These are phyloP conservation scores for Podila minutissima DNA, from an alignment of 192 early-diverging fungal species.

Conservation along the genomic window DNA sequence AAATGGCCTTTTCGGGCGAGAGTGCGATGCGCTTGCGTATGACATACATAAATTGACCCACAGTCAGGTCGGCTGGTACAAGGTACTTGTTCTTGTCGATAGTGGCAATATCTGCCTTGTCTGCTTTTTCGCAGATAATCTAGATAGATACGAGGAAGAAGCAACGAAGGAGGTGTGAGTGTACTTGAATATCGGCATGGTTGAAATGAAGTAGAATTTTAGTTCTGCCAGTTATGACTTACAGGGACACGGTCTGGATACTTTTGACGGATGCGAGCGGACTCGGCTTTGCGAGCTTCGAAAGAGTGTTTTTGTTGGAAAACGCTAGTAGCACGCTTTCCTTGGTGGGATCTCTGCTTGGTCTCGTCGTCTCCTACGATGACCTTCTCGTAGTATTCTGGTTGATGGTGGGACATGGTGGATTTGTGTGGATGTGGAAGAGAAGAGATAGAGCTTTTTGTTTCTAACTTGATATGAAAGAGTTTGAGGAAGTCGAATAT, in stretches of 20 bases:
- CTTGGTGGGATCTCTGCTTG: neutral
- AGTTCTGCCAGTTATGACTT: slow-evolving; percentile 8
- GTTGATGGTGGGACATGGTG: neutral
- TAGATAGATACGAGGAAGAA: slow-evolving; percentile 7
- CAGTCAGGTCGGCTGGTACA: slow-evolving; percentile 95
- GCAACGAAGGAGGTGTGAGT: slow-evolving; percentile 2
- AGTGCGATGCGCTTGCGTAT: slow-evolving; percentile 97
- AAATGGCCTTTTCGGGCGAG: slow-evolving; percentile 97
- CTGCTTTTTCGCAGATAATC: slow-evolving; percentile 94
- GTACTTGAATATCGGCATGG: neutral
- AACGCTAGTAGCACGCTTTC: slow-evolving; percentile 44
- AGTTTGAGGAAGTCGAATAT: no score
- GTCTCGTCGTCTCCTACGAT: neutral
- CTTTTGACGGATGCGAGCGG: slow-evolving; percentile 95
- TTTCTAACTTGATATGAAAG: no score
- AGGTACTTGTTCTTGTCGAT: slow-evolving; percentile 99
- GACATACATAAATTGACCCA: slow-evolving; percentile 98
- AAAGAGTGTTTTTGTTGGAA: slow-evolving; percentile 98
- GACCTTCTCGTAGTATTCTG: neutral
- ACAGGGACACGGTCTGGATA: slow-evolving; percentile 92
- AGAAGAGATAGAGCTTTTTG: no score
- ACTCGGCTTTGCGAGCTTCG: slow-evolving; percentile 96
- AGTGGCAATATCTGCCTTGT: slow-evolving; percentile 94
- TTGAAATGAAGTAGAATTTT: neutral
- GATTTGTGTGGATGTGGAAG: neutral